Evolutionary conservation across 2,329 filamentous ascomycete genomes (phyloP), one percentile per base, ranked within the genome.

Genomic region (Achaetomium macrosporum): DNA sequence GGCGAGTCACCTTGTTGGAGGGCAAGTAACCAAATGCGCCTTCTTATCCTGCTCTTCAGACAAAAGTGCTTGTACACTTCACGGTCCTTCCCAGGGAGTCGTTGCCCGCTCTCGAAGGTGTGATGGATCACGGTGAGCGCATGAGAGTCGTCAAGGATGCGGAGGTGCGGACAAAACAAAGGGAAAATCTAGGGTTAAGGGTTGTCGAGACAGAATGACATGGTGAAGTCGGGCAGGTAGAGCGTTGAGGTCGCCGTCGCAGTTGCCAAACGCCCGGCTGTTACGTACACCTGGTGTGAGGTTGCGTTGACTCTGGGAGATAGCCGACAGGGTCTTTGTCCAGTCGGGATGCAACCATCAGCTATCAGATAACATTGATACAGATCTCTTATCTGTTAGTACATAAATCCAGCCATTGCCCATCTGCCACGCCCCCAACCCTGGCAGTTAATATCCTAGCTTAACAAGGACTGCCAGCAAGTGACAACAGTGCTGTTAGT

Each of bases 401-500:
- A 7, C 4, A 25, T 7, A 7, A 25, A 25, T 7, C 25, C 7
- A 25, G 25, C 25, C 25, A 25, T 4, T 25, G 4, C 25, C 25
- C n/a, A n/a, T n/a, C n/a, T n/a, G n/a, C n/a, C n/a, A n/a, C n/a
- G n/a, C n/a, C n/a, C n/a, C n/a, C n/a, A n/a, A n/a, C 25, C 25
- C 25, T 25, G 25, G 25, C 25, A 4, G 25, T 7, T n/a, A 7
- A 25, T 25, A 25, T 25, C 25, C 7, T 25, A 7, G 4, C 15
- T n/a, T 50, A 50, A 47, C 47, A 54, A 16, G 3, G n/a, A 2
- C 9, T 2, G 11, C 19, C n/a, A 37, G n/a, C 16, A 30, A 52
- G 56, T 54, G 57, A 57, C 45, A 15, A 8, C 43, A 35, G 16
- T 41, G 30, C 19, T 53, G 53, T 41, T 55, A 55, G 42, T 8